Base-by-base conservation (phyloP, 2,329 filamentous ascomycete species). In the Fusarium citri region DNA sequence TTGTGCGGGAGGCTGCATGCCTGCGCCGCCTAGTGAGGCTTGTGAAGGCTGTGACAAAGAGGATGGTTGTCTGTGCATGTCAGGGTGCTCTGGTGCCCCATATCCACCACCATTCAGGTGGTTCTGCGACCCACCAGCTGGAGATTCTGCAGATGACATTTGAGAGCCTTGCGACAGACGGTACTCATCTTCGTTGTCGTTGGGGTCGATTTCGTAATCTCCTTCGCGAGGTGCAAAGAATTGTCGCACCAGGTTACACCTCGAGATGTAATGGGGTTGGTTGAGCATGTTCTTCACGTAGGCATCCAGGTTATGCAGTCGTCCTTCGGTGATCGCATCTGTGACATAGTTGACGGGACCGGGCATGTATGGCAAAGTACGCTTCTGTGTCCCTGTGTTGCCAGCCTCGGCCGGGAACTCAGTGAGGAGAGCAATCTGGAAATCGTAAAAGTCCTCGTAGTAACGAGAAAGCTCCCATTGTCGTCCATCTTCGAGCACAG, bases 371-470 rank as follows among this genome's bases (percentile, higher is more conserved):
- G 96, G 96, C 15, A 99, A 82, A 11, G 92, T 94, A 59, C 96
- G 91, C 77, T 92, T 91, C 76, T 94, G 90, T 51, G 86, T 87
- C 46, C 91, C 91, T 20, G 91, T 92, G 76, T 97, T 96, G 56
- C 96, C 96, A 40, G 96, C 95, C 80, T 98, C 96, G 37, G 92
- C 90, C 23, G 96, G 95, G 76, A 98, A 98, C 71, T 91, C 93
- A 46, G 94, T 95, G 50, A 99, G 88, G 11, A 99, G 89, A 31
- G 94, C 93, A 77, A 98, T 98, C 79, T 99, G 96, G 79, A 98
- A 95, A 80, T 98, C 96, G 82, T 98, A 99, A 78, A 99, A 99
- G 82, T 98, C 96, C 79, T 98, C 94, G 77, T 99, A 99, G 77
- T 97, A 96, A 68, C 96, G 90, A 41, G 94, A 95, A 51, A 99